Conservation (phyloP, 2,329 filamentous ascomycete species). For the Colletotrichum tabaci region DNA sequence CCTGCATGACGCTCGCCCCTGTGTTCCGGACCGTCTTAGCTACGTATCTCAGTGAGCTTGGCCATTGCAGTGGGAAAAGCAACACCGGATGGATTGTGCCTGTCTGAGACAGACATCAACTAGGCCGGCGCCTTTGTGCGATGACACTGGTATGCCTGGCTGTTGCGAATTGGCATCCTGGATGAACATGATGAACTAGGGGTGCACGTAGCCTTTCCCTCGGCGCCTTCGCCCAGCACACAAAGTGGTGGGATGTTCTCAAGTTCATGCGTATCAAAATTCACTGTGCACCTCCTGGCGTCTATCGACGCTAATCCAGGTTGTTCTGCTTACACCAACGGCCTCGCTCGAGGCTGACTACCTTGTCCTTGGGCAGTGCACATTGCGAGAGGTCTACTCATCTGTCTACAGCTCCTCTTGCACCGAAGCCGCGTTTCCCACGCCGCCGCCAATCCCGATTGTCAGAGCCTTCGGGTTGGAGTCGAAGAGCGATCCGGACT, state of each 20-base stretch:
- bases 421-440: conserved; percentile 44
- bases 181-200: no score
- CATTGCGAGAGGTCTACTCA: background rate
- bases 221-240: background rate
- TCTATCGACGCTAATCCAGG: background rate
- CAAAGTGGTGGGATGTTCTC: background rate
- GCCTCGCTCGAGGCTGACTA: background rate
- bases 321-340: background rate
- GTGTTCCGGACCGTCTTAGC: no score
- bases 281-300: background rate
- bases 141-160: background rate
- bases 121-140: background rate
- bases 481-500: conserved; percentile 75
- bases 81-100: background rate
- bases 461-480: conserved; percentile 68
- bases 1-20: background rate
- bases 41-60: background rate
- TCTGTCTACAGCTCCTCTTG: conserved; percentile 11
- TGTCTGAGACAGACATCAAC: background rate
- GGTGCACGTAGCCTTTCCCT: background rate
- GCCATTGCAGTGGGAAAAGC: background rate
- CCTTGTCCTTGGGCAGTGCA: background rate
- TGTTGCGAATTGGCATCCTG: background rate
- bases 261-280: background rate
- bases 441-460: conserved; percentile 72